Percentiles rank a stretch among this genome's conserved stretches.
These are phyloP conservation scores for Neolentinus lepideus DNA, from an alignment of 1,284 basidiomycete genomes.

Conservation along the genomic window DNA sequence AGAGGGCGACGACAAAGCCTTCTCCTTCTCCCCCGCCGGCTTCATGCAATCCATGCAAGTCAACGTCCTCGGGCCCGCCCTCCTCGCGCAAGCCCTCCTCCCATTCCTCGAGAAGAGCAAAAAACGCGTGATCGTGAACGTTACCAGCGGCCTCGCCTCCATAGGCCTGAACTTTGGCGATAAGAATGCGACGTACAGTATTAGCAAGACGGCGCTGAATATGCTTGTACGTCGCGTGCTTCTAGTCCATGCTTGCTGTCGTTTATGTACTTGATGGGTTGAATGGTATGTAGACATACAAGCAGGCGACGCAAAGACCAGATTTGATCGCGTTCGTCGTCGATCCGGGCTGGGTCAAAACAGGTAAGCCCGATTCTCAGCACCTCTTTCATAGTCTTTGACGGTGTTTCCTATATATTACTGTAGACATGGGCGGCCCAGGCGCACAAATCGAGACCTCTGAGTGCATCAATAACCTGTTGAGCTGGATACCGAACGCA, in stretches of 20 bases:
- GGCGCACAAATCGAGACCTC: slow-evolving; percentile 22
- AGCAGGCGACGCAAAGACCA: slow-evolving; percentile 13
- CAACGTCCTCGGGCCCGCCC: slow-evolving; percentile 21
- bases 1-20: slow-evolving; percentile 11
- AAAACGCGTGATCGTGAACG: slow-evolving; percentile 17
- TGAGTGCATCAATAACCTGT: slow-evolving; percentile 18
- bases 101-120: slow-evolving; percentile 16
- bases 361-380: slow-evolving; percentile 5
- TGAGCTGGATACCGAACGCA: slow-evolving; percentile 17
- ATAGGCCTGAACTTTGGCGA: slow-evolving; percentile 13
- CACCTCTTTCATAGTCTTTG: neutral
- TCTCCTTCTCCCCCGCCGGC: slow-evolving; percentile 8
- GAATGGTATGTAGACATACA: slow-evolving; percentile 11
- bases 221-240: slow-evolving; percentile 7
- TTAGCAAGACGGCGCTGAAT: slow-evolving; percentile 9
- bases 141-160: slow-evolving; percentile 16
- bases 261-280: neutral
- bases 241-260: slow-evolving; percentile 3
- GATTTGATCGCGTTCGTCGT: slow-evolving; percentile 15
- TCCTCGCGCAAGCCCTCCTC: slow-evolving; percentile 17
- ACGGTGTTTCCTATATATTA: neutral
- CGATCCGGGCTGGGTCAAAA: slow-evolving; percentile 18
- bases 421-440: slow-evolving; percentile 23
- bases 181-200: slow-evolving; percentile 5
- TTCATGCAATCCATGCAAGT: slow-evolving; percentile 9